Percentiles rank a stretch among this genome's conserved stretches.
Evolutionary conservation across 2,329 filamentous ascomycete species (phyloP).

Genomic region (Furcasterigmium furcatum): DNA sequence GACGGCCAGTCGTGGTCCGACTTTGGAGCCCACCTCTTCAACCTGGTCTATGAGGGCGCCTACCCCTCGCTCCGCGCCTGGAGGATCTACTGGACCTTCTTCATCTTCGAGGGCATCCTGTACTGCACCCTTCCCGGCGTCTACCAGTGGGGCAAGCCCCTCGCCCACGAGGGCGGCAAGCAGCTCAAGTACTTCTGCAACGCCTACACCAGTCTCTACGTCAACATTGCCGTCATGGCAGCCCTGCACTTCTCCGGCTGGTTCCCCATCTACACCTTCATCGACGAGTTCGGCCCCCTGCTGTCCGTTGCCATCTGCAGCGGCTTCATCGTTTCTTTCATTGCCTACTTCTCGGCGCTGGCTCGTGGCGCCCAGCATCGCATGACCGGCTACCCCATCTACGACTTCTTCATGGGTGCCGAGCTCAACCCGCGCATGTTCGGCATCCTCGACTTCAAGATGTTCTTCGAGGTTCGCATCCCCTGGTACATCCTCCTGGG

Average conservation of each 20-base stretch:
- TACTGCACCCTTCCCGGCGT: slow-evolving; percentile 88
- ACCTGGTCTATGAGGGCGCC: slow-evolving; percentile 75
- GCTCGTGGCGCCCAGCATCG: slow-evolving; percentile 80
- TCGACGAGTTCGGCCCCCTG: slow-evolving; percentile 92
- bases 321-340: slow-evolving; percentile 76
- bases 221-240: slow-evolving; percentile 70
- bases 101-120: slow-evolving; percentile 76
- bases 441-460: slow-evolving; percentile 86
- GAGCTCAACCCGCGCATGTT: slow-evolving; percentile 87
- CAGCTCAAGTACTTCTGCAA: slow-evolving; percentile 95
- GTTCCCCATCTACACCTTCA: slow-evolving; percentile 86
- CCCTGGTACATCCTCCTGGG: slow-evolving; percentile 91
- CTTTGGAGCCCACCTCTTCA: slow-evolving; percentile 63
- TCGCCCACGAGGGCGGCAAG: slow-evolving; percentile 77
- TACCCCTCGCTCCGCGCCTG: slow-evolving; percentile 82
- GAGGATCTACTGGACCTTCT: slow-evolving; percentile 92
- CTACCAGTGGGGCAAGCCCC: slow-evolving; percentile 81
- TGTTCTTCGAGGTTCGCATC: slow-evolving; percentile 92
- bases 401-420: slow-evolving; percentile 92
- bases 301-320: slow-evolving; percentile 92
- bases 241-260: slow-evolving; percentile 75
- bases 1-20: slow-evolving; percentile 59
- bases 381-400: slow-evolving; percentile 83
- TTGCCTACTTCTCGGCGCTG: slow-evolving; percentile 84
- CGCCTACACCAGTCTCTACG: slow-evolving; percentile 81